A percentile compares a stretch with the other conserved stretches of the same genome.
phyloP scores from a whole-genome alignment of 2,329 filamentous ascomycete genomes.

The Periconia sp. region DNA sequence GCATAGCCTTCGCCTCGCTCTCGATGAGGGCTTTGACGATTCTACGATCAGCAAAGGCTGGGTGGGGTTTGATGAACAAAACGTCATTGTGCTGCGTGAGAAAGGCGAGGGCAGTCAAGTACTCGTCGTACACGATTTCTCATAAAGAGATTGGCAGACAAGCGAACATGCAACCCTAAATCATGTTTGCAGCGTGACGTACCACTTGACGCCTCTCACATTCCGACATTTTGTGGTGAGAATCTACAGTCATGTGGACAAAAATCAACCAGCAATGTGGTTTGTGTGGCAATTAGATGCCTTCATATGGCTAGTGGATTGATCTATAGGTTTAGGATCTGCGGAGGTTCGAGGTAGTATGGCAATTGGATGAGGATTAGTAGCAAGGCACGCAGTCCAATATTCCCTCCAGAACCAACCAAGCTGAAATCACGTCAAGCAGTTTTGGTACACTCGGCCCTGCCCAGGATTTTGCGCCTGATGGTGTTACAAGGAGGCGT shows the following conservation, averaged over 20 bases:
- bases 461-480: too few relatives aligned
- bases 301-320: neutral
- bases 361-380: neutral
- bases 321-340: neutral
- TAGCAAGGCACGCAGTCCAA: neutral
- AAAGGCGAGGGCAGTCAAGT: conserved; percentile 68
- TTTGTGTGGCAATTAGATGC: neutral
- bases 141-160: conserved; percentile 30
- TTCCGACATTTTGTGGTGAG: neutral
- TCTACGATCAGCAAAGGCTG: conserved; percentile 58
- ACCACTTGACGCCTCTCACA: too few relatives aligned
- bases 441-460: too few relatives aligned
- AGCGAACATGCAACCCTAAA: too few relatives aligned
- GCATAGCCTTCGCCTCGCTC: conserved; percentile 36
- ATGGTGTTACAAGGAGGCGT: too few relatives aligned
- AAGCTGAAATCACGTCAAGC: too few relatives aligned
- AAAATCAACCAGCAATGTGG: neutral
- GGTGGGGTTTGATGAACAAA: conserved; percentile 89
- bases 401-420: too few relatives aligned
- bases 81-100: conserved; percentile 83
- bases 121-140: conserved; percentile 86
- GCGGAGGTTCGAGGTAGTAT: neutral
- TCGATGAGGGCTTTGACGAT: conserved; percentile 42
- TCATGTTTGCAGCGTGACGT: too few relatives aligned
- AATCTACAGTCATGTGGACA: neutral